A percentile compares a stretch with the other conserved stretches of the same genome.
These are phyloP conservation scores for Suillus hirtellus DNA, from an alignment of 768 basidiomycete species.

Conservation along the genomic window DNA sequence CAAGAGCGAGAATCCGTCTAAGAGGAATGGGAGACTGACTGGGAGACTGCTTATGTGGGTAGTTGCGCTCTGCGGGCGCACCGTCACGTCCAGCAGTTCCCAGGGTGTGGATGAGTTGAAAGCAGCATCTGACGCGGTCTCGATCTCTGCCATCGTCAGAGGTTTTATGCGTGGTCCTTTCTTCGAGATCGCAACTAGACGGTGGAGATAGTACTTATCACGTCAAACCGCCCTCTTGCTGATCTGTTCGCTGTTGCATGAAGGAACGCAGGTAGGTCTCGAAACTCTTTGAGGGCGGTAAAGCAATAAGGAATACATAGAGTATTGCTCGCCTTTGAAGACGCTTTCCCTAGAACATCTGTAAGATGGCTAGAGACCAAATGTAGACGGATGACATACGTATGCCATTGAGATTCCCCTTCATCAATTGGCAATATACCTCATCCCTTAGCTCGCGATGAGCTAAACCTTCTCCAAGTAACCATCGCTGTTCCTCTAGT, in stretches of 20 bases:
- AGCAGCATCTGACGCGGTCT: slow-evolving; percentile 92
- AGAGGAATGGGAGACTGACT: slow-evolving; percentile 91
- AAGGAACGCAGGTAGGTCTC: slow-evolving; percentile 83
- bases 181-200: slow-evolving; percentile 70
- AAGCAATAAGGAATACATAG: slow-evolving; percentile 87
- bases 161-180: slow-evolving; percentile 88
- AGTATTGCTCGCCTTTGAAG: slow-evolving; percentile 91
- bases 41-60: slow-evolving; percentile 81
- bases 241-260: slow-evolving; percentile 64
- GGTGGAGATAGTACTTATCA: slow-evolving; percentile 88
- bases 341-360: slow-evolving; percentile 61
- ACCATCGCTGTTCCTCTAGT: slow-evolving; percentile 85
- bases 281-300: slow-evolving; percentile 92
- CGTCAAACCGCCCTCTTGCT: slow-evolving; percentile 76
- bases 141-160: slow-evolving; percentile 81
- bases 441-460: slow-evolving; percentile 90
- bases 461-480: slow-evolving; percentile 74
- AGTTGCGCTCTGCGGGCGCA: slow-evolving; percentile 80
- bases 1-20: slow-evolving; percentile 89
- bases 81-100: slow-evolving; percentile 82
- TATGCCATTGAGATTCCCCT: slow-evolving; percentile 67
- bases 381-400: slow-evolving; percentile 46
- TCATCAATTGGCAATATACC: slow-evolving; percentile 90
- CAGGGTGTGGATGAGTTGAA: slow-evolving; percentile 95
- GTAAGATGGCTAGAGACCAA: slow-evolving; percentile 1